Base-by-base conservation (phyloP, 371 early-diverging fungal species). In the Vairimorpha apis region DNA sequence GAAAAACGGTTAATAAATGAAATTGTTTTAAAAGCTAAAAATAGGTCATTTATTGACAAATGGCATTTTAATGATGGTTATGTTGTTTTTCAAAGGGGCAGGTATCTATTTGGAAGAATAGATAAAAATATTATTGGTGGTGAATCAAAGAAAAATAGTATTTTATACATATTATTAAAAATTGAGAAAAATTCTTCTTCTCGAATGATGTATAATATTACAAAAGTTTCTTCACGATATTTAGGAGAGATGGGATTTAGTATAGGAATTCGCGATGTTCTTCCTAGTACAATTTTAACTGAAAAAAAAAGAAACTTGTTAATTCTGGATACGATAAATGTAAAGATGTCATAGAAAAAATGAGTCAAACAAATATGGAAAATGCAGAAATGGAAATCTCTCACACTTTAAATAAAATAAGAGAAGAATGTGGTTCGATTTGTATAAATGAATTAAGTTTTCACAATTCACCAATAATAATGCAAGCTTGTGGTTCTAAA, bases 401-500 rank as follows among this genome's bases (percentile, higher is more conserved):
- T 21, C 89, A 92, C 59, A 88, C 89, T 44, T 86, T 98, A 35
- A 89, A 89, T 33, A 87, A 86, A 67, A 92, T 95, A 75, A 91
- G 99, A 87, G 95, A 95, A 83, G 89, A 90, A 70, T 89, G 92
- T 66, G 95, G 95, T 84, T 88, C 89, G 75, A 87, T 92, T 71
- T 96, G 97, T 85, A 87, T 93, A 86, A 86, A 87, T 27, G 91
- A 93, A 81, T 84, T 99, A 58, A 90, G 89, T 82, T 88, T 87
- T 81, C 87, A 90, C 84, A 99, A 97, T 76, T 90, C 95, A 7
- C 94, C 97, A 0, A 86, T 93, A 70, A 93, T 91, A 84, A 99
- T 99, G 99, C 90, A 92, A 29, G 87, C 89, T 21, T 94, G 93
- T 83, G 96, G 95, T 33, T 93, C 94, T 68, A 95, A 95, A 83